phyloP scores from a whole-genome alignment of 805 yeast genomes.

The Isabelozyma rhagii region DNA sequence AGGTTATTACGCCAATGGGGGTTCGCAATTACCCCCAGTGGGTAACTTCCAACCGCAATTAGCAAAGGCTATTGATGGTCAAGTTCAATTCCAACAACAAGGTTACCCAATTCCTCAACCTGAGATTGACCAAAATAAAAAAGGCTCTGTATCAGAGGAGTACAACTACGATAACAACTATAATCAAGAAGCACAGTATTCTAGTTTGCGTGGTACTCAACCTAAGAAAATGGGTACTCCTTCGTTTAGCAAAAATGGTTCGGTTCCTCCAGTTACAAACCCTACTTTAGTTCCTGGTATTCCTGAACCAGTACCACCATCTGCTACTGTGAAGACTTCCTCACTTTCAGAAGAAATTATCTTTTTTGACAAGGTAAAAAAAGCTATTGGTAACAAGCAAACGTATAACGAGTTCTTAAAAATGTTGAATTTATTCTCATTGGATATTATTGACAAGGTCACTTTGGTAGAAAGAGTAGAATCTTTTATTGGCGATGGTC shows the following conservation, averaged over 20 bases:
- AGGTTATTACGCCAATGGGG: slow-evolving; percentile 26
- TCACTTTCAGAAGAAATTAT: slow-evolving; percentile 78
- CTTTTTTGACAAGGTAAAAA: slow-evolving; percentile 90
- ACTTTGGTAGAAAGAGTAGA: slow-evolving; percentile 82
- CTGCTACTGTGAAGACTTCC: slow-evolving; percentile 45
- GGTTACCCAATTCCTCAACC: slow-evolving; percentile 4
- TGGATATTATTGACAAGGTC: slow-evolving; percentile 81
- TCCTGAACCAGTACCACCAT: slow-evolving; percentile 73
- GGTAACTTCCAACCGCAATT: slow-evolving; percentile 80
- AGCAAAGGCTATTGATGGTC: slow-evolving; percentile 8
- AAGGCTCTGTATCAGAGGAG: slow-evolving; percentile 25
- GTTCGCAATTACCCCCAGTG: slow-evolving; percentile 75
- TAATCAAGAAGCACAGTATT: slow-evolving; percentile 46
- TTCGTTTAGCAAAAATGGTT: slow-evolving; percentile 18
- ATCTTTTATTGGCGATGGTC: slow-evolving; percentile 74
- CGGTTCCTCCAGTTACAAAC: slow-evolving; percentile 34
- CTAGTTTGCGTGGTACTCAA: slow-evolving; percentile 41
- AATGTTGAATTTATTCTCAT: slow-evolving; percentile 80
- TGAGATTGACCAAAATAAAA: slow-evolving; percentile 18
- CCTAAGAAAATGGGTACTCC: slow-evolving; percentile 9
- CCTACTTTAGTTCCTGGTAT: slow-evolving; percentile 81
- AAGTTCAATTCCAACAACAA: slow-evolving; percentile 2
- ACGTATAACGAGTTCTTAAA: slow-evolving; percentile 91
- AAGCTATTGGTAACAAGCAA: slow-evolving; percentile 82
- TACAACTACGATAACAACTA: slow-evolving; percentile 29